Evolutionary conservation across 1,284 basidiomycete species (phyloP).

Genomic region (Grifola frondosa): DNA sequence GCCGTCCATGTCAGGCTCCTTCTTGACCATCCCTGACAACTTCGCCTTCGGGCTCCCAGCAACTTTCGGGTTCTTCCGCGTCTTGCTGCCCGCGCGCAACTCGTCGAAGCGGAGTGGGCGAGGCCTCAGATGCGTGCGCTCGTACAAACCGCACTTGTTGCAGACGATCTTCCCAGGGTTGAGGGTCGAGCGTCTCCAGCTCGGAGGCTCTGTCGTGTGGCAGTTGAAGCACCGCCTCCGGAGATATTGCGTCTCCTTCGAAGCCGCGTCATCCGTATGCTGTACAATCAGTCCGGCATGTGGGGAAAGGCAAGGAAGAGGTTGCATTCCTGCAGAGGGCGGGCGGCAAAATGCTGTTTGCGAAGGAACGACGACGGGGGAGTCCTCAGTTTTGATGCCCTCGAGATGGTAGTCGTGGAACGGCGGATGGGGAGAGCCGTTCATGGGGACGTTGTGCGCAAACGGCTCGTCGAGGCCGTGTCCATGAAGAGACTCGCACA

Average conservation of each 20-base stretch:
- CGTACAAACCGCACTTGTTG: conserved; percentile 86
- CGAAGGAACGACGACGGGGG: conserved; percentile 59
- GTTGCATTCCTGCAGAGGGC: conserved; percentile 35
- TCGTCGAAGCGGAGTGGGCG: conserved; percentile 82
- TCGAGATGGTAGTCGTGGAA: conserved; percentile 44
- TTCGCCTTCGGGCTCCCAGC: conserved; percentile 41
- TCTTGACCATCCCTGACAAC: conserved; percentile 51
- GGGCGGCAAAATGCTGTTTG: conserved; percentile 46
- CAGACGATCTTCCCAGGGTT: conserved; percentile 88
- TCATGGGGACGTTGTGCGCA: conserved; percentile 35
- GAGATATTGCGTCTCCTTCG: conserved; percentile 84
- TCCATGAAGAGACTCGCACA: conserved; percentile 31
- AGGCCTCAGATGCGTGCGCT: conserved; percentile 78
- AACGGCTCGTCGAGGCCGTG: conserved; percentile 36
- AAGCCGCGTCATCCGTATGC: conserved; percentile 83
- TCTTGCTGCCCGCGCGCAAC: conserved; percentile 76
- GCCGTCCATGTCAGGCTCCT: conserved; percentile 48
- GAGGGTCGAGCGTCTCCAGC: conserved; percentile 80
- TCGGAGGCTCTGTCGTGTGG: conserved; percentile 83
- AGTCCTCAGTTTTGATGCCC: conserved; percentile 64
- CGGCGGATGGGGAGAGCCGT: conserved; percentile 45
- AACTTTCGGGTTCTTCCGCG: conserved; percentile 59
- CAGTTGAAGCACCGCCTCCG: conserved; percentile 84
- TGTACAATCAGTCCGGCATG: conserved; percentile 68
- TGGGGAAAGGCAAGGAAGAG: conserved; percentile 48